A percentile compares a stretch with the other conserved stretches of the same genome.
Evolutionary conservation across 495 filamentous ascomycete species (phyloP).

Genomic region (Neurospora sp.): DNA sequence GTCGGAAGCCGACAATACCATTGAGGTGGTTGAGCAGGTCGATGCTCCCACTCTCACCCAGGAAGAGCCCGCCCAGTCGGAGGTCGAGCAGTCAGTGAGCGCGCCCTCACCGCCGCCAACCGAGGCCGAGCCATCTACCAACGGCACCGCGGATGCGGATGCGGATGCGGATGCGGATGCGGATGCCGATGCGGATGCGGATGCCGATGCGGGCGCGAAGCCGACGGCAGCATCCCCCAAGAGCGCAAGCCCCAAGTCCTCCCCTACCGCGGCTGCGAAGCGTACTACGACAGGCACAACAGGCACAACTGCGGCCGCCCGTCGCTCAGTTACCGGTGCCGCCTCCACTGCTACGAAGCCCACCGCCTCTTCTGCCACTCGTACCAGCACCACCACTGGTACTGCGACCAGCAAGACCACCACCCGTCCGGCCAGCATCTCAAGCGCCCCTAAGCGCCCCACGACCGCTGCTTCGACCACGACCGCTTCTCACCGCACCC

Average conservation of each 20-base stretch:
- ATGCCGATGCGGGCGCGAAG: neutral
- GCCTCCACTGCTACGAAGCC: constrained; percentile 27
- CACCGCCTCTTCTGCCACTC: constrained; percentile 26
- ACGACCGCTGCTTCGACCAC: constrained; percentile 19
- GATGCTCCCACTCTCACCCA: constrained; percentile 18
- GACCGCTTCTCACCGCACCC: constrained; percentile 26
- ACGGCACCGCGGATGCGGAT: constrained; percentile 6
- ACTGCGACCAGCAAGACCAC: constrained; percentile 25
- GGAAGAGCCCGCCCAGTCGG: constrained; percentile 13
- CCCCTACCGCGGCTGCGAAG: constrained; percentile 18
- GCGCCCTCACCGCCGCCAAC: neutral
- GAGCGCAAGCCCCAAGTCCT: neutral
- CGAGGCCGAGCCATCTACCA: neutral
- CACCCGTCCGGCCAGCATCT: constrained; percentile 20
- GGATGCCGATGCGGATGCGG: neutral
- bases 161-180: neutral
- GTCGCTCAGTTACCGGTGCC: constrained; percentile 7
- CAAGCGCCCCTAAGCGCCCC: constrained; percentile 27
- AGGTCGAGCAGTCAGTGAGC: constrained; percentile 6
- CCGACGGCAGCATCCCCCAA: constrained; percentile 2
- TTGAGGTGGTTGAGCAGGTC: constrained; percentile 30
- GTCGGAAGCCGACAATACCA: constrained; percentile 32
- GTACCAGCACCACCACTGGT: constrained; percentile 19
- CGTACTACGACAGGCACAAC: constrained; percentile 11
- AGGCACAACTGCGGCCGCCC: constrained; percentile 5